Percentiles rank a stretch among this genome's conserved stretches.
Conservation (phyloP, 805 yeast genomes). For the Diddensiella transvaalensis region DNA sequence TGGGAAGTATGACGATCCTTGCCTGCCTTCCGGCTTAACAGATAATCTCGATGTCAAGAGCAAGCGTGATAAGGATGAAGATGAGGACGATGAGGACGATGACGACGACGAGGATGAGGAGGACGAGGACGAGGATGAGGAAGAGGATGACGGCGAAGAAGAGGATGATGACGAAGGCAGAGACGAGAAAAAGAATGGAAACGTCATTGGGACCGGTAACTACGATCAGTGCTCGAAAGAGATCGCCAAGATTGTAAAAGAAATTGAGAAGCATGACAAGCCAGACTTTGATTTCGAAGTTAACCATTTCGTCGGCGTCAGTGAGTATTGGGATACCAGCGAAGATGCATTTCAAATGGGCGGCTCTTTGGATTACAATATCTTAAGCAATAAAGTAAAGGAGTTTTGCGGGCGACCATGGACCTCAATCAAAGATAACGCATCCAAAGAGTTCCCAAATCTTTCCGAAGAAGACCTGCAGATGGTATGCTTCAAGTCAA, state of each 20-base stretch:
- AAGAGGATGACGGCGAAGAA: constrained; percentile 8
- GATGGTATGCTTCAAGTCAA: constrained; percentile 88
- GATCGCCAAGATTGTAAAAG: constrained; percentile 63
- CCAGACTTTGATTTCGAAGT: constrained; percentile 77
- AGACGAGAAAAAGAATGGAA: constrained; percentile 1
- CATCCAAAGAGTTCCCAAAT: constrained; percentile 53
- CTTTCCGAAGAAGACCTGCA: constrained; percentile 51
- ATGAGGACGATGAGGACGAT: constrained; percentile 16
- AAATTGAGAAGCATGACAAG: constrained; percentile 10
- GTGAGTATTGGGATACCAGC: constrained; percentile 97
- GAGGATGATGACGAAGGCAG: constrained; percentile 11
- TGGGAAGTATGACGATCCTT: constrained; percentile 60
- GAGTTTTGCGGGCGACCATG: constrained; percentile 77
- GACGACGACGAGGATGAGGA: constrained; percentile 19
- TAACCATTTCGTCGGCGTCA: constrained; percentile 87
- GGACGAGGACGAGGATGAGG: constrained; percentile 13
- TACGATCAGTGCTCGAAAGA: constrained; percentile 67
- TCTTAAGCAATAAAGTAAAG: constrained; percentile 62
- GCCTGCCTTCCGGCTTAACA: constrained; percentile 67
- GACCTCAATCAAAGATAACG: constrained; percentile 47
- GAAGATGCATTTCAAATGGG: constrained; percentile 86
- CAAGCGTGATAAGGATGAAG: constrained; percentile 13
- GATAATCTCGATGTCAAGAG: constrained; percentile 12
- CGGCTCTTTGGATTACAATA: constrained; percentile 72
- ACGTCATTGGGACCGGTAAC: constrained; percentile 71